phyloP scores from a whole-genome alignment of 306 rosid species.

The Pyrus betulifolia region DNA sequence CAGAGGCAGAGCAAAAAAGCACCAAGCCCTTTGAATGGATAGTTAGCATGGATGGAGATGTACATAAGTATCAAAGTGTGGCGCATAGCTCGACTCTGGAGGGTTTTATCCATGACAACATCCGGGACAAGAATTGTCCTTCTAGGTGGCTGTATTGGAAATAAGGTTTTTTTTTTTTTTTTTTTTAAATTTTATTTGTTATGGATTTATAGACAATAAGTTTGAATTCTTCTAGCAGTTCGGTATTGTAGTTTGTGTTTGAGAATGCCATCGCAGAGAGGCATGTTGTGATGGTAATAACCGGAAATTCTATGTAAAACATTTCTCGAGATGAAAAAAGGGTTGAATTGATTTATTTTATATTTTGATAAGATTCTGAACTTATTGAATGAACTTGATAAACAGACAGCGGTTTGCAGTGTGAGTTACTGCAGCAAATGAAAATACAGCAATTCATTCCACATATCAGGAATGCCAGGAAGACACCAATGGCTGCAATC shows the following conservation, averaged over 20 bases:
- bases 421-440: slow-evolving; percentile 46
- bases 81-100: background rate
- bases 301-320: background rate
- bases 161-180: background rate
- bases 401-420: background rate
- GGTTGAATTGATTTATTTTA: background rate
- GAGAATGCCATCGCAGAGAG: background rate
- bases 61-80: slow-evolving; percentile 5
- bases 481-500: slow-evolving; percentile 99
- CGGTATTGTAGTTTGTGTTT: background rate
- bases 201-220: slow-evolving; percentile 8
- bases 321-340: background rate
- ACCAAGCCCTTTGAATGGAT: slow-evolving; percentile 75
- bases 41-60: slow-evolving; percentile 19
- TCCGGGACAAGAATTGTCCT: background rate
- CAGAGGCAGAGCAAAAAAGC: slow-evolving; percentile 95
- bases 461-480: slow-evolving; percentile 87
- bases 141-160: background rate
- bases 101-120: slow-evolving; percentile 5
- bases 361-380: background rate
- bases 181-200: no score
- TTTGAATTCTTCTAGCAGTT: slow-evolving; percentile 3
- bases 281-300: background rate
- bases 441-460: slow-evolving; percentile 73
- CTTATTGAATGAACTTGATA: background rate